Base-by-base conservation (phyloP, 768 basidiomycete genomes). In the Russula lepida region DNA sequence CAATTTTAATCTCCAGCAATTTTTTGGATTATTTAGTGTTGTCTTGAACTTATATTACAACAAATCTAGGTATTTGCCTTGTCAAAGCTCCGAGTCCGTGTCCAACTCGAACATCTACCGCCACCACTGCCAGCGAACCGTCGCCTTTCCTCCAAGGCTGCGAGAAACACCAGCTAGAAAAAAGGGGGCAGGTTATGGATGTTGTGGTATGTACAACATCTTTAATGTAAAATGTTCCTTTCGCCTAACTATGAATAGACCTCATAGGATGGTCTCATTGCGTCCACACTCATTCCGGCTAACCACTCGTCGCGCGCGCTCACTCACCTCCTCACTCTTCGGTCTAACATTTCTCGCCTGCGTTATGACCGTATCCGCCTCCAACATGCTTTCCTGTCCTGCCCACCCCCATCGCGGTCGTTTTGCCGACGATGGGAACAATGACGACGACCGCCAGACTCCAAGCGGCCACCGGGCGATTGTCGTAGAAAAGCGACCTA, bases 261-360 rank as follows among this genome's bases (percentile, higher is more conserved):
- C 41, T 54, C 60, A 55, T 74, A 84, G 75, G 72, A 87, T 86
- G 85, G 69, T 79, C 73, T 74, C 79, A 62, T 67, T 80, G 69
- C 79, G 79, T 79, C 73, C 78, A 55, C 64, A 28, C 67, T 15
- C 30, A 23, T 74, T 86, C 66, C 83, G 83, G 64, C 74, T 85
- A 65, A 81, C 80, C 63, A 68, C 70, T 62, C 74, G 70, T 61
- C 83, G 83, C 71, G 82, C 83, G 54, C 88, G 89, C 70, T 81
- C 81, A 66, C 79, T 90, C 75, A 77, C 90, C 64, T 84, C 91
- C 8, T 81, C 86, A 35, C 83, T 92, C 65, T 93, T 93, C 71
- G 84, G 82, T 68, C 73, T 89, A 68, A 92, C 90, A 3, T 90
- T 89, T 72, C 74, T 89, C 71, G 88, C 86, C 27, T 81, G 88